These are phyloP conservation scores for Termitomyces heimii DNA, from an alignment of 768 basidiomycete species.

Conservation along the genomic window DNA sequence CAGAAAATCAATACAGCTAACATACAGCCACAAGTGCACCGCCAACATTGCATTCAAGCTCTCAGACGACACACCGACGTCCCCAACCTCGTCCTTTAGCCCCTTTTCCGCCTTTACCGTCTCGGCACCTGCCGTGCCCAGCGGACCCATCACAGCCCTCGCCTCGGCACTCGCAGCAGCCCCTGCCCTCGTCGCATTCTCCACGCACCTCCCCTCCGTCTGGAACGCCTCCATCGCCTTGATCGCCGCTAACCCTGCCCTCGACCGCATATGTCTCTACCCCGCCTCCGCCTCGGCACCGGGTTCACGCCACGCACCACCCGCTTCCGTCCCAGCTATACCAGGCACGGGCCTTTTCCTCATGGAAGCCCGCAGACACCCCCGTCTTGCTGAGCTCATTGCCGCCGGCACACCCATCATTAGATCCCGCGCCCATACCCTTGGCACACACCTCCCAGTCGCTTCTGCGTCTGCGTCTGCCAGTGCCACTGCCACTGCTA, in stretches of 20 bases:
- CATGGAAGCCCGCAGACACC: conserved; percentile 46
- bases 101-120: conserved; percentile 15
- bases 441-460: conserved; percentile 5
- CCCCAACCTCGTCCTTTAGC: conserved; percentile 21
- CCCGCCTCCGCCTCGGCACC: neutral
- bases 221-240: conserved; percentile 53
- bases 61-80: conserved; percentile 34
- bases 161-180: conserved; percentile 32
- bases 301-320: neutral
- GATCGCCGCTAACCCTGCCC: conserved; percentile 39
- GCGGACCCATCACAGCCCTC: conserved; percentile 20
- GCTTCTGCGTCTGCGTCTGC: neutral
- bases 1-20: no score
- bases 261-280: conserved; percentile 15
- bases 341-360: conserved; percentile 51
- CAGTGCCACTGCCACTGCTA: neutral
- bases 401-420: conserved; percentile 38
- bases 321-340: conserved; percentile 8
- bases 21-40: no score
- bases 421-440: conserved; percentile 18
- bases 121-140: conserved; percentile 28
- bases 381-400: conserved; percentile 47
- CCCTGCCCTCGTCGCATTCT: conserved; percentile 38
- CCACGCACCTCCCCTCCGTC: conserved; percentile 48
- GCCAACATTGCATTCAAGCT: conserved; percentile 52